These are phyloP conservation scores for Cladosporium halotolerans DNA, from an alignment of 2,329 filamentous ascomycete genomes.

Conservation along the genomic window DNA sequence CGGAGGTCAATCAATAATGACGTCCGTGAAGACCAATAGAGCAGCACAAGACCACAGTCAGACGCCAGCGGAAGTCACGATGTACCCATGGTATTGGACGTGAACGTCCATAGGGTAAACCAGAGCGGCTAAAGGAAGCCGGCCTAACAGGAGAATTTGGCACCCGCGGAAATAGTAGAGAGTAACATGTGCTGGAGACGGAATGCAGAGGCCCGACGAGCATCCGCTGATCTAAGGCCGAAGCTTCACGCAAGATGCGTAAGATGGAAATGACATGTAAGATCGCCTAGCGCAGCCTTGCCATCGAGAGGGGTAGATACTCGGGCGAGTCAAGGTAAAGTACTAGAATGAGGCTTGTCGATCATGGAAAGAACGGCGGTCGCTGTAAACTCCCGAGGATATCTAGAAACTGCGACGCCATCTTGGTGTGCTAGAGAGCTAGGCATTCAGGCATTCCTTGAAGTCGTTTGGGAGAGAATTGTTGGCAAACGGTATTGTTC, in stretches of 20 bases:
- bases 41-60: slow-evolving; percentile 1
- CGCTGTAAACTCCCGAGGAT: background rate
- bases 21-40: background rate
- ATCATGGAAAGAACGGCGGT: background rate
- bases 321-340: background rate
- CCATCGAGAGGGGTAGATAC: background rate
- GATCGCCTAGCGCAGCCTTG: background rate
- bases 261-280: background rate
- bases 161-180: background rate
- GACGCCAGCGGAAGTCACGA: background rate
- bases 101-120: no score
- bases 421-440: no score
- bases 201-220: background rate
- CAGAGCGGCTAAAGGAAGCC: background rate
- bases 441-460: no score
- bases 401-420: no score
- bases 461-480: no score
- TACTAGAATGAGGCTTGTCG: background rate
- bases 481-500: no score
- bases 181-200: background rate
- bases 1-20: slow-evolving; percentile 6
- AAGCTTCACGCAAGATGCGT: no score
- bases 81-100: background rate
- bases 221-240: background rate
- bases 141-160: no score